Base-by-base conservation (phyloP, 2,329 filamentous ascomycete species). In the Paracorniculantispora psalliotae region DNA sequence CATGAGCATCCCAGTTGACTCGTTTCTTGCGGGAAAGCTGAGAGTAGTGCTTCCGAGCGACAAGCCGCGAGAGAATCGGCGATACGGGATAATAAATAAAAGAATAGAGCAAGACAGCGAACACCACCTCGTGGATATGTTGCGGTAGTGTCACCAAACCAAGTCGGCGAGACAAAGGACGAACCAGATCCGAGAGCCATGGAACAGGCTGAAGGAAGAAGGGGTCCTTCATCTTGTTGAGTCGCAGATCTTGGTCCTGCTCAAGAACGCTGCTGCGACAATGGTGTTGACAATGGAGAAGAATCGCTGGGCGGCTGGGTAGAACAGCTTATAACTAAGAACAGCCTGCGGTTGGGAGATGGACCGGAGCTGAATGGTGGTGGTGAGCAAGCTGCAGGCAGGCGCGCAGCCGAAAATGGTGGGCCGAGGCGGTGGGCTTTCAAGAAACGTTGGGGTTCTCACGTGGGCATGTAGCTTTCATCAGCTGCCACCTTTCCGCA, bases 1-100 rank as follows among this genome's bases (percentile, higher is more conserved):
- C 86, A 70, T 93, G 91, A 25, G 91, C 87, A 71, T 96, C 86
- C 91, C 91, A 94, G 78, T 89, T 94, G 62, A 91, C 78, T 47
- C 74, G 74, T 69, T 81, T 82, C 59, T 88, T 90, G 58, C 82
- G 80, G 26, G 77, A 75, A 51, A 85, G 82, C 65, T 91, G 80
- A 33, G 77, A 71, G 75, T 94, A 94, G 65, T 82, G 79, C 48
- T 77, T 66, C 2, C 88, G 84, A 63, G 88, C 85, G 61, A 91
- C 71, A 59, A 76, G 68, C 48, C 74, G 78, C 35, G 89, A 92
- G 37, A 92, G 57, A 43, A 78, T 68, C 7, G 91, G 91, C 54
- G 90, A 88, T 62, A 92, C 67, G 61, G 85, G 80, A 64, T 78
- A 77, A 72, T 86, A 85, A 69, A 90, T 81, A 67, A 86, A 72